Evolutionary conservation across 495 filamentous ascomycete genomes (phyloP), one percentile per base, ranked within the genome.

Genomic region (Tetracladium setigerum): DNA sequence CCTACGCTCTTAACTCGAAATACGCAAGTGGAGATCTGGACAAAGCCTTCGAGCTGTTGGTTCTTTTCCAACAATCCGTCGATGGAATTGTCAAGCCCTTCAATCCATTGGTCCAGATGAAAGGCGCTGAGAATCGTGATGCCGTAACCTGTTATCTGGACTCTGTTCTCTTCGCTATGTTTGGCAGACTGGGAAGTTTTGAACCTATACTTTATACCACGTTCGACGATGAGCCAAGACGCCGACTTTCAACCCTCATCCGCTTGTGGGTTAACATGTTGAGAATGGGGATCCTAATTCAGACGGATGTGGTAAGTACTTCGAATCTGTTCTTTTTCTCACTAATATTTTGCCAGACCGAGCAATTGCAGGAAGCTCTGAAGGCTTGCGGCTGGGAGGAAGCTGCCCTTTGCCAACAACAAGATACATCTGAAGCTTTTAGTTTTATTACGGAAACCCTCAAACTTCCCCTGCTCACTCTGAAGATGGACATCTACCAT

Each of bases 401-500:
- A 39, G 91, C 90, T 31, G 74, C 74, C 13, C 67, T 74, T 35
- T 57, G 87, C 22, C 72, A 76, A 46, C 92, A 98, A 62, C 92
- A 98, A 58, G 92, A 98, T 64, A 82, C 84, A 2, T 96, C 92
- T 0, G 92, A 98, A 62, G 91, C 90, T 2, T 98, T 96, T 61
- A 84, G 82, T 0, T 95, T 95, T 64, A 87, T 98, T 41, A 95
- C 91, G 2, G 90, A 86, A 44, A 87, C 79, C 32, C 71, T 98
- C 30, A 81, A 94, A 49, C 64, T 98, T 22, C 92, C 92, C 5
- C 77, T 95, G 7, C 78, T 98, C 16, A 88, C 91, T 0, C 67
- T 98, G 14, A 95, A 95, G 53, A 90, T 96, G 72, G 89, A 96
- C 56, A 82, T 98, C 19, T 96, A 86, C 53, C 92, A 98, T 51